phyloP scores from a whole-genome alignment of 345 rosid species.

The Chamaenerion angustifolium region DNA sequence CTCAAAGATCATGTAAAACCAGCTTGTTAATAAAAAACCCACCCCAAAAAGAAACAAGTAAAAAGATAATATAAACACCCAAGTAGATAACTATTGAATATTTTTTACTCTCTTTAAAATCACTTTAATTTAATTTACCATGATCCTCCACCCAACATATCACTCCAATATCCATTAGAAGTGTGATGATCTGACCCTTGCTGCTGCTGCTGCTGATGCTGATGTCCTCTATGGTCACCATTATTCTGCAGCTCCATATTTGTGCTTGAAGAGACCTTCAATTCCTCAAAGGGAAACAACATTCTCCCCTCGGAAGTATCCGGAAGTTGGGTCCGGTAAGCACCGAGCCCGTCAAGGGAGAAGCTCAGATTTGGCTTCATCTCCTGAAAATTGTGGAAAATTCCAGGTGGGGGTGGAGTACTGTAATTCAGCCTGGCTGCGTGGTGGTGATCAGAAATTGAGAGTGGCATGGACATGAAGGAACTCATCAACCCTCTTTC shows the following conservation, averaged over 20 bases:
- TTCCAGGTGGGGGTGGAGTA: constrained; percentile 31
- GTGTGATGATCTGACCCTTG: constrained; percentile 10
- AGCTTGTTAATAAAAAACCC: constrained; percentile 8
- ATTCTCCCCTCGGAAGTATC: constrained; percentile 27
- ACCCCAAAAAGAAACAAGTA: constrained; percentile 4
- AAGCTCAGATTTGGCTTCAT: constrained; percentile 72
- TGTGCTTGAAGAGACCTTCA: constrained; percentile 59
- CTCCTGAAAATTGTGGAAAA: constrained; percentile 42
- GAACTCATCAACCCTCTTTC: constrained; percentile 36
- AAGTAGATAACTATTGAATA: constrained; percentile 9
- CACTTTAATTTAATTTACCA: constrained; percentile 47
- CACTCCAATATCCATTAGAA: constrained; percentile 79
- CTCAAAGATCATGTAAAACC: constrained; percentile 3
- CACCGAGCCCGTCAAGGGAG: constrained; percentile 59
- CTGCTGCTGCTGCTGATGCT: constrained; percentile 5
- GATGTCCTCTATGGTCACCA: constrained; percentile 28
- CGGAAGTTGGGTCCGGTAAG: constrained; percentile 29
- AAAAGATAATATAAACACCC: constrained; percentile 9
- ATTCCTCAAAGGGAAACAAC: constrained; percentile 85
- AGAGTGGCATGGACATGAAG: constrained; percentile 52
- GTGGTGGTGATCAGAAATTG: constrained; percentile 26
- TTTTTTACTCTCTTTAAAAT: constrained; percentile 10
- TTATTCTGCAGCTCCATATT: constrained; percentile 5
- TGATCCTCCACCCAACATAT: constrained; percentile 91
- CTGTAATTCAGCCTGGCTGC: constrained; percentile 21